phyloP scores from a whole-genome alignment of 2,329 filamentous ascomycete genomes.

The Alternaria rosae region DNA sequence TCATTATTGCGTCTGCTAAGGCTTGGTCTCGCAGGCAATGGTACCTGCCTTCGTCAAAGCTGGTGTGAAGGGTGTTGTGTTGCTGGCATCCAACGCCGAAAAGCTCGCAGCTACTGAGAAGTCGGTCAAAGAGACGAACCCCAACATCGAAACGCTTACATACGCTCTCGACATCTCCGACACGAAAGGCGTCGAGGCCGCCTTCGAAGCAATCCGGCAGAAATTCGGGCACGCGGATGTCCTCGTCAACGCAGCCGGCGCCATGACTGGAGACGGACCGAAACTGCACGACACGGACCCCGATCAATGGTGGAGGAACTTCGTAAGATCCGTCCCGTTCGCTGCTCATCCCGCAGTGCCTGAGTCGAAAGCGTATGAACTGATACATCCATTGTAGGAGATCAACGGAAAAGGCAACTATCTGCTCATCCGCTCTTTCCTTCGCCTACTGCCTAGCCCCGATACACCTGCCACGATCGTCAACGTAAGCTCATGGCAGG shows the following conservation, averaged over 20 bases:
- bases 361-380: background rate
- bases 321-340: conserved; percentile 17
- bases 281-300: conserved; percentile 26
- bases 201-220: conserved; percentile 23
- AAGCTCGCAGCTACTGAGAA: conserved; percentile 34
- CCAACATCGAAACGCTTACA: conserved; percentile 38
- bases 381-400: conserved; percentile 28
- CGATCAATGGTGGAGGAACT: conserved; percentile 26
- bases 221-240: conserved; percentile 28
- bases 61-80: conserved; percentile 42
- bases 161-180: conserved; percentile 40
- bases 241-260: conserved; percentile 27
- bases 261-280: conserved; percentile 16
- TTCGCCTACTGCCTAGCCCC: conserved; percentile 25
- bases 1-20: conserved; percentile 1
- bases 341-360: background rate
- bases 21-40: conserved; percentile 28
- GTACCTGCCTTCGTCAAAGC: conserved; percentile 47
- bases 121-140: conserved; percentile 37
- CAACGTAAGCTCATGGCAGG: conserved; percentile 15
- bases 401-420: conserved; percentile 45
- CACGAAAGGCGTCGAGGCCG: conserved; percentile 20
- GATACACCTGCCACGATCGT: conserved; percentile 33
- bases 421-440: conserved; percentile 41
- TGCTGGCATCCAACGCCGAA: conserved; percentile 38